Base-by-base conservation (phyloP, 2,329 filamentous ascomycete genomes). In the Penicillium sp. region DNA sequence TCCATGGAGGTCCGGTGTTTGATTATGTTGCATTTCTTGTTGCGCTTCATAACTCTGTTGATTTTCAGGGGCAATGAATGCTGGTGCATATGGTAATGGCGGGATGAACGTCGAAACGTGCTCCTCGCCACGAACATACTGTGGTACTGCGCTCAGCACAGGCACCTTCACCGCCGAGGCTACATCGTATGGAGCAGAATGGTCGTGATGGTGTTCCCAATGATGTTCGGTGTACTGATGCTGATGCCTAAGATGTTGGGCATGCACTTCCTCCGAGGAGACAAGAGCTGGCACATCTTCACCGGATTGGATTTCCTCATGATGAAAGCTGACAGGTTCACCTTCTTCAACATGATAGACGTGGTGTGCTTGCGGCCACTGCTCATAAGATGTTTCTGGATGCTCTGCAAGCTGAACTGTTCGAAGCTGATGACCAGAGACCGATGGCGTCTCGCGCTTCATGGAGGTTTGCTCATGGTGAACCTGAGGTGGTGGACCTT, bases 71-170 rank as follows among this genome's bases (percentile, higher is more conserved):
- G 33, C 40, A 15, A 42, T 33, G 7, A 54, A 47, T 17, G 36
- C 42, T 14, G 48, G 43, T 13, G 45, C 39, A 36, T 48, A 32
- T 7, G 47, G 34, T 21, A 47, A 33, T 20, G 51, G 43, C 5
- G 53, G 51, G 34, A 58, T 57, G 45, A 54, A 68, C 13, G 61
- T 52, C 20, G 62, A 62, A 9, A 66, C 49, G 35, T 70, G 59
- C 45, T 72, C 68, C 53, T 72, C 69, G 20, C 69, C 69, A 26
- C 61, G 62, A 13, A 72, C 69, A 51, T 71, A 71, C 38, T 68
- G 65, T 13, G 70, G 69, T 5, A 72, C 69, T 28, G 53, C 58
- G 37, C 66, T 70, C 17, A 60, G 32, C 4, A 63, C 32, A 18
- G 56, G 57, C 13, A 47, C 41, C 23, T 36, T 30, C 4, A 33